These are phyloP conservation scores for Ambrosiella xylebori DNA, from an alignment of 2,329 filamentous ascomycete species.

Conservation along the genomic window DNA sequence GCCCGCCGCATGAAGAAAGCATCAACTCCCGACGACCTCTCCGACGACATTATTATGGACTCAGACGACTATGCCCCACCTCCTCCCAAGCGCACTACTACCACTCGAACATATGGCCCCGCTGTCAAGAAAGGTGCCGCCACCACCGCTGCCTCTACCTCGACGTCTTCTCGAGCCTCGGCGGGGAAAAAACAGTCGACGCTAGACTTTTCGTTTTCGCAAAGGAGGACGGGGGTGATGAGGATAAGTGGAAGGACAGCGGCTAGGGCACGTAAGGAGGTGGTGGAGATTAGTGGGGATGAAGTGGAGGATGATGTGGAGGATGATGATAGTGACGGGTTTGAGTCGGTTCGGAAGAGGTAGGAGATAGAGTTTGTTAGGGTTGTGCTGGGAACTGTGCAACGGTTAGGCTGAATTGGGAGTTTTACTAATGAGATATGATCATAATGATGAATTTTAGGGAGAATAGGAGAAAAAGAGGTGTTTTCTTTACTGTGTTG, in stretches of 20 bases:
- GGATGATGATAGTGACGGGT: constrained; percentile 43
- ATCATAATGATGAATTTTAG: too few species aligned
- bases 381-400: not conserved
- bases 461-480: too few species aligned
- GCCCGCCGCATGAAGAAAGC: constrained; percentile 18
- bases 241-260: not conserved
- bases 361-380: not conserved
- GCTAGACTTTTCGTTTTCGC: constrained; percentile 35
- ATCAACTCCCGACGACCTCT: constrained; percentile 25
- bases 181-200: constrained; percentile 27
- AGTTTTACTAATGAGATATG: not conserved
- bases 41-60: constrained; percentile 35
- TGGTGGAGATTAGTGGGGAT: constrained; percentile 46
- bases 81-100: constrained; percentile 17
- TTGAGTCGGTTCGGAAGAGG: constrained; percentile 27
- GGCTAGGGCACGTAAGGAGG: constrained; percentile 27
- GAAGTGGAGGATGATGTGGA: constrained; percentile 47
- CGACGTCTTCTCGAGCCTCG: not conserved
- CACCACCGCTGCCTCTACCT: too few species aligned
- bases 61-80: constrained; percentile 18
- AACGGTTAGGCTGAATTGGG: too few species aligned
- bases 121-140: not conserved
- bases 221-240: constrained; percentile 14
- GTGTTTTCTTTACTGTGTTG: not conserved
- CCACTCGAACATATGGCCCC: not conserved